Evolutionary conservation across 352 stramenopile genomes (phyloP).

Genomic region (Pythium plurisporium): DNA sequence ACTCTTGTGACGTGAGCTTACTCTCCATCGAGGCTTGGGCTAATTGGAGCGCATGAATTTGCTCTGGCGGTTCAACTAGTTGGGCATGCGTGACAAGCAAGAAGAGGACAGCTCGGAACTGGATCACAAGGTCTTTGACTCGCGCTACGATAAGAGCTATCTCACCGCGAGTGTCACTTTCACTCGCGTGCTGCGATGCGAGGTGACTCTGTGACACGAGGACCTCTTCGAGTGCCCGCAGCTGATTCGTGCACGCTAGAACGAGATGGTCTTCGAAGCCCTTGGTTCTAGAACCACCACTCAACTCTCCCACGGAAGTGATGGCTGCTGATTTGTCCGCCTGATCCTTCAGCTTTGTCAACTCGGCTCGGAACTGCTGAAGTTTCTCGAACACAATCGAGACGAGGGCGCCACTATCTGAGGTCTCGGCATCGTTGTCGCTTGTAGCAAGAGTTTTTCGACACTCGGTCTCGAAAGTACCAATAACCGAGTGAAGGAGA

Average conservation of each 20-base stretch:
- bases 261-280: conserved; percentile 24
- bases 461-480: conserved; percentile 28
- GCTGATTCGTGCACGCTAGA: conserved; percentile 15
- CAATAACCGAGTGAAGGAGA: conserved; percentile 36
- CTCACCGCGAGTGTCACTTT: neutral
- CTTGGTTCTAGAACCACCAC: neutral
- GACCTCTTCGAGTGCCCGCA: conserved; percentile 19
- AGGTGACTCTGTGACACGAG: conserved; percentile 15
- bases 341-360: conserved; percentile 51
- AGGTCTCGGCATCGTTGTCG: neutral
- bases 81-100: conserved; percentile 42
- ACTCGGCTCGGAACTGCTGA: conserved; percentile 35
- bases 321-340: conserved; percentile 22
- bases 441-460: conserved; percentile 11
- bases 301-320: neutral
- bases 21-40: conserved; percentile 28
- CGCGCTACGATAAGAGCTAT: neutral
- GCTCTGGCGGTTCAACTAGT: conserved; percentile 31
- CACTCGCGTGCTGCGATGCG: neutral
- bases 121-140: conserved; percentile 53
- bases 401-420: conserved; percentile 13
- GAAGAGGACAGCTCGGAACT: conserved; percentile 50
- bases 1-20: conserved; percentile 38
- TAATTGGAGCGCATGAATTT: conserved; percentile 30
- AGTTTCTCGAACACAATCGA: conserved; percentile 33